Conservation (phyloP, 306 rosid species). For the Cotoneaster glaucophyllus region DNA sequence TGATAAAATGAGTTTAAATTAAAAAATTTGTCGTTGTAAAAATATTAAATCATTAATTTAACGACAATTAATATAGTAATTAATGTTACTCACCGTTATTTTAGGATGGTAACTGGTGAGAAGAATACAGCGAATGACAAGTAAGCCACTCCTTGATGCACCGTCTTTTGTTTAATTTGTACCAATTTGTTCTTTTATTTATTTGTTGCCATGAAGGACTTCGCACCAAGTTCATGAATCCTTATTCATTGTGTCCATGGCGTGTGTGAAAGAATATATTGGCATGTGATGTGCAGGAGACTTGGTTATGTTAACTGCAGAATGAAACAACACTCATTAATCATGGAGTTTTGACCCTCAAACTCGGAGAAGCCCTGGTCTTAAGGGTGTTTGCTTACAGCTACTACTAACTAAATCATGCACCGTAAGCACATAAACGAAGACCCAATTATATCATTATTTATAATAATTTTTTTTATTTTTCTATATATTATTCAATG, state of each 20-base stretch:
- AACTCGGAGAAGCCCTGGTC: neutral
- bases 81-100: neutral
- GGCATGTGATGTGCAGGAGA: conserved; percentile 1
- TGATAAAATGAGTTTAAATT: neutral
- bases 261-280: neutral
- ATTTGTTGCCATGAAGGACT: neutral
- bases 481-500: neutral
- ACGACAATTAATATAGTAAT: neutral
- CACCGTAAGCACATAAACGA: neutral
- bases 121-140: neutral
- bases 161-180: neutral
- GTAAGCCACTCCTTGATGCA: neutral
- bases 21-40: no score
- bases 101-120: neutral
- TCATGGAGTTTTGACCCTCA: neutral
- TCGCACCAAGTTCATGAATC: neutral
- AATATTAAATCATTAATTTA: no score
- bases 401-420: neutral
- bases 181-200: neutral
- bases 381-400: neutral
- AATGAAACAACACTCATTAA: neutral
- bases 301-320: neutral
- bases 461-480: neutral
- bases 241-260: neutral
- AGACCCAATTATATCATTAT: neutral